Conservation (phyloP, 2,329 filamentous ascomycete species). For the Albifimbria verrucaria region DNA sequence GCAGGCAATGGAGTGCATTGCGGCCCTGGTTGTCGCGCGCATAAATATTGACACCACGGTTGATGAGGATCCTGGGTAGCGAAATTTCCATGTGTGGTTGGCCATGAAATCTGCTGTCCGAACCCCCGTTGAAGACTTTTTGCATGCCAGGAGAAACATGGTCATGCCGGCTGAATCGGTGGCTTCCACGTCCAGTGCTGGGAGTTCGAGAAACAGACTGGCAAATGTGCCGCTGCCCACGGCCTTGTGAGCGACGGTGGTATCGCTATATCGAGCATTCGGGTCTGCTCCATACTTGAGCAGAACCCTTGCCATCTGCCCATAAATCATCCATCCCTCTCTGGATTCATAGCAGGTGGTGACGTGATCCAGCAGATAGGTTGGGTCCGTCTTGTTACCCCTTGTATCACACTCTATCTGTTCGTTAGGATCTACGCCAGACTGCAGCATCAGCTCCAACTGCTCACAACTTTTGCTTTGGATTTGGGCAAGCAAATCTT, state of each 20-base stretch:
- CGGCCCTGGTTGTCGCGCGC: too few relatives aligned
- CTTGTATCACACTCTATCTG: background rate
- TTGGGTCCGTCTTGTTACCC: background rate
- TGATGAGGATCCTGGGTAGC: too few relatives aligned
- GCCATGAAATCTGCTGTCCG: too few relatives aligned
- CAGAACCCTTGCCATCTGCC: background rate
- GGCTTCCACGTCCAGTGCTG: background rate
- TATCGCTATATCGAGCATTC: background rate
- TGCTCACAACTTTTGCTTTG: background rate
- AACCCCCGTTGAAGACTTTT: too few relatives aligned
- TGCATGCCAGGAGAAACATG: background rate
- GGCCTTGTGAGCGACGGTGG: background rate
- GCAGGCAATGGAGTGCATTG: too few relatives aligned
- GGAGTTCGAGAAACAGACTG: background rate
- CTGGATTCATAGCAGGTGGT: background rate
- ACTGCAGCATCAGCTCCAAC: background rate
- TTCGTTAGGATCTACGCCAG: background rate
- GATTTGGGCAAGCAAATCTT: background rate
- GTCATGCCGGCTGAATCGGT: background rate
- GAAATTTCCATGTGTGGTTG: too few relatives aligned
- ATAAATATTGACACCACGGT: too few relatives aligned
- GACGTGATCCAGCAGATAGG: background rate
- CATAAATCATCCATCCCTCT: background rate
- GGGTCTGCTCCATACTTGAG: slow-evolving; percentile 1
- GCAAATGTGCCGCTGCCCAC: background rate